phyloP scores from a whole-genome alignment of 2,329 filamentous ascomycete species.

The Cladorrhinum sp. region DNA sequence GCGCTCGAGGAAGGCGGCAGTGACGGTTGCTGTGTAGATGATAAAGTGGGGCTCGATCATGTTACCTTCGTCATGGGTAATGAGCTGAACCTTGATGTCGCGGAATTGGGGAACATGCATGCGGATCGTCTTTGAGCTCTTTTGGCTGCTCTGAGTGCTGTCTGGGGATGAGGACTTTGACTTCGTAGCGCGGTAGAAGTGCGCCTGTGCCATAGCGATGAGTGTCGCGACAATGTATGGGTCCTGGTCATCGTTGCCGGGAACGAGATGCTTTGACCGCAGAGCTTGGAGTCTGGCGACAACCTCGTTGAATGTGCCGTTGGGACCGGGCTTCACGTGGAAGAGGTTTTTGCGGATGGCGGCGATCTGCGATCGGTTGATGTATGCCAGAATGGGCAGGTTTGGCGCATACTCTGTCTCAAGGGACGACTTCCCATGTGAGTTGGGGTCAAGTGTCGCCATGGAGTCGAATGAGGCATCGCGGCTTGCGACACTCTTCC shows the following conservation, averaged over 20 bases:
- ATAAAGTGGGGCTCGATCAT: constrained; percentile 44
- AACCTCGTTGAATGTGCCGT: constrained; percentile 42
- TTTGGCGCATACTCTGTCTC: constrained; percentile 27
- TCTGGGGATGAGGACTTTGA: constrained; percentile 25
- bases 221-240: constrained; percentile 51
- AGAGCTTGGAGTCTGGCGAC: constrained; percentile 47
- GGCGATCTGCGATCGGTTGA: constrained; percentile 47
- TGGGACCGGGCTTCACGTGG: constrained; percentile 42
- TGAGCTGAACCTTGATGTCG: constrained; percentile 48
- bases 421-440: constrained; percentile 23
- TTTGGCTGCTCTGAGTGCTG: constrained; percentile 13
- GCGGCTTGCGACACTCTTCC: constrained; percentile 35
- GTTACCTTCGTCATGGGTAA: constrained; percentile 49
- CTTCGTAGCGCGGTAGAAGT: constrained; percentile 42
- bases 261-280: constrained; percentile 46
- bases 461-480: constrained; percentile 33
- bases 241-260: constrained; percentile 49
- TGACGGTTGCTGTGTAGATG: constrained; percentile 51
- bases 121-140: constrained; percentile 13
- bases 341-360: constrained; percentile 47
- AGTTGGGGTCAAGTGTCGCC: constrained; percentile 21
- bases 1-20: constrained; percentile 46
- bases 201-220: constrained; percentile 55
- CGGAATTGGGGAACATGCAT: constrained; percentile 37
- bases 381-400: constrained; percentile 43